A percentile compares a stretch with the other conserved stretches of the same genome.
Conservation (phyloP, 306 rosid genomes). For the Rosa chinensis region DNA sequence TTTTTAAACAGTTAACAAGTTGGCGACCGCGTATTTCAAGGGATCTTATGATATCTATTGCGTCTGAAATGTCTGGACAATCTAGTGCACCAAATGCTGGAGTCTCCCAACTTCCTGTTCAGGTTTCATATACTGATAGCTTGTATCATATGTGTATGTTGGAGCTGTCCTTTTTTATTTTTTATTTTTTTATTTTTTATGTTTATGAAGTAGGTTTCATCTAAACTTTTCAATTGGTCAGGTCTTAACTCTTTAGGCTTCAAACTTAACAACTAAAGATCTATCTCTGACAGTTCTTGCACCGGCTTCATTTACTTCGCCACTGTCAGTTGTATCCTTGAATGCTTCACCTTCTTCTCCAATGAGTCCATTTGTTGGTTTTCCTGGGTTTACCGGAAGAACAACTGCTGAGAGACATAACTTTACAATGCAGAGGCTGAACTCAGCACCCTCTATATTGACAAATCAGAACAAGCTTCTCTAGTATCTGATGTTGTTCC, state of each 20-base stretch:
- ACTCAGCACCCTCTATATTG: constrained; percentile 43
- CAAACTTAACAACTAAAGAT: constrained; percentile 90
- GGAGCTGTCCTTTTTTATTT: not conserved
- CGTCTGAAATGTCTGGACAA: constrained; percentile 62
- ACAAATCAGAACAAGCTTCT: constrained; percentile 43
- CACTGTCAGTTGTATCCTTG: constrained; percentile 68
- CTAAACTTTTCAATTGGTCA: constrained; percentile 47
- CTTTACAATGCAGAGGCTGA: constrained; percentile 38
- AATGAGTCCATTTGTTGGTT: constrained; percentile 67
- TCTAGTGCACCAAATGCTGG: constrained; percentile 46
- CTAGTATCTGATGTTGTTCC: constrained; percentile 56
- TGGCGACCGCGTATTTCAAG: constrained; percentile 78
- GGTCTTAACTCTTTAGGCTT: constrained; percentile 93
- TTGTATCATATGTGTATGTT: not conserved
- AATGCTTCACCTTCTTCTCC: constrained; percentile 71
- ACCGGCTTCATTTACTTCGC: constrained; percentile 71
- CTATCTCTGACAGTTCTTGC: constrained; percentile 86
- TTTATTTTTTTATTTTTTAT: not conserved
- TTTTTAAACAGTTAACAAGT: constrained; percentile 82
- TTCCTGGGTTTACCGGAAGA: constrained; percentile 52
- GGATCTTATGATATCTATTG: constrained; percentile 85
- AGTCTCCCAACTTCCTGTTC: constrained; percentile 65
- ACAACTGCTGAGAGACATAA: constrained; percentile 40
- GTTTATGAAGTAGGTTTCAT: constrained; percentile 21
- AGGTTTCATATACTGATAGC: constrained; percentile 49